Base-by-base conservation (phyloP, 495 filamentous ascomycete genomes). In the Penicillium riverlandense region DNA sequence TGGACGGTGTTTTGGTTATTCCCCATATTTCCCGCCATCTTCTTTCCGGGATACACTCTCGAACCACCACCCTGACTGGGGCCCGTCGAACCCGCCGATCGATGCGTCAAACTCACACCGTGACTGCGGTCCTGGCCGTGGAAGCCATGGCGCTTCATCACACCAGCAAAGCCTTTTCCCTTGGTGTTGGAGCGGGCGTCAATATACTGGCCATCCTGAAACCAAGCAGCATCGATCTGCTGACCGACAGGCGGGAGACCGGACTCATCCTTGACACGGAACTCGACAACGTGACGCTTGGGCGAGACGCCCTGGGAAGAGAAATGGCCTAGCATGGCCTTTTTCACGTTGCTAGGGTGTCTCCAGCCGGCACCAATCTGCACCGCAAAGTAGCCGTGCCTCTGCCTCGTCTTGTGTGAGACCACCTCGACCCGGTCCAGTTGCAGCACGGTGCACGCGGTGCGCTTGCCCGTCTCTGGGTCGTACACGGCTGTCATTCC, bases 21-120 rank as follows among this genome's bases (percentile, higher is more conserved):
- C 16, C 92, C 92, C 92, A 98, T 96, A 36, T 87, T 78, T 44
- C 92, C 92, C 14, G 92, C 80, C 92, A 98, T 98, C 66, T 86
- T 88, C 81, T 98, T 98, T 40, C 92, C 92, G 0, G 92, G 92
- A 46, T 84, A 78, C 35, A 98, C 92, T 54, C 92, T 75, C 35
- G 87, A 92, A 62, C 92, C 92, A 61, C 86, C 81, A 50, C 92
- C 92, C 64, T 98, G 92, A 54, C 82, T 82, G 32, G 82, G 86
- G 50, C 92, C 92, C 10, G 79, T 71, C 5, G 86, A 90, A 72
- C 92, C 92, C 72, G 96, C 84, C 2, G 85, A 82, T 56, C 92
- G 77, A 72, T 98, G 92, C 38, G 84, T 88, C 66, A 86, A 77
- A 54, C 90, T 96, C 53, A 89, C 88, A 77, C 92, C 92, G 70